Evolutionary conservation across 2,329 filamentous ascomycete genomes (phyloP), one percentile per base, ranked within the genome.

Genomic region (Graphium sp.): DNA sequence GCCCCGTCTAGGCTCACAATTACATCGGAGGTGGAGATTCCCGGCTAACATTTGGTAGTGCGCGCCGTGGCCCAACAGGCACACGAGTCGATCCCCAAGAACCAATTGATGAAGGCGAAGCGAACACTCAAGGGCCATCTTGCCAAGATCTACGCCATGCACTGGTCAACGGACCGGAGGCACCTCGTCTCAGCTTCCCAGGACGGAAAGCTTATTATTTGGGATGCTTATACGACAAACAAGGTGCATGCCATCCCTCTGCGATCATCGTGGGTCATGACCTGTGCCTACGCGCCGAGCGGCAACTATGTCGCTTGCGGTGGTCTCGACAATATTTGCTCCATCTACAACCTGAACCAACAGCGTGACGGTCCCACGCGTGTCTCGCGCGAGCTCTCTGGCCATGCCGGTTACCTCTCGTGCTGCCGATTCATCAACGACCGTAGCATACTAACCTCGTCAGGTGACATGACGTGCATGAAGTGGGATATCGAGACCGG

Each of bases 371-470:
- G 87, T n/a, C 89, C 89, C 7, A 95, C 89, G 25, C 80, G 89
- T 37, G 89, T 95, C 37, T 87, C 87, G 38, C 76, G 87, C 40
- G 89, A 98, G 57, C 66, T 98, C 27, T 95, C 89, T 18, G 89
- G 89, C 24, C 89, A 98, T 53, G 92, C 87, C 24, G 89, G 89
- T 28, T 98, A 98, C 48, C 72, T 98, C 24, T 93, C 84, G 14
- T 98, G 89, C 77, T 95, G 89, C 53, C 79, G 89, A 39, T 98
- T 98, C 56, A 92, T 95, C 62, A 95, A 93, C 53, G 89, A 98
- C 60, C 77, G 89, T 47, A 84, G 83, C 48, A 95, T 98, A 46
- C 73, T 98, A 39, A 98, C 89, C 35, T 95, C 89, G 1, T 98
- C 89, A 3, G 89, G 89, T 38, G 89, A 98, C 51, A 98, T 98